Evolutionary conservation across 805 yeast species (phyloP).

Genomic region (Wickerhamiella sorbophila): DNA sequence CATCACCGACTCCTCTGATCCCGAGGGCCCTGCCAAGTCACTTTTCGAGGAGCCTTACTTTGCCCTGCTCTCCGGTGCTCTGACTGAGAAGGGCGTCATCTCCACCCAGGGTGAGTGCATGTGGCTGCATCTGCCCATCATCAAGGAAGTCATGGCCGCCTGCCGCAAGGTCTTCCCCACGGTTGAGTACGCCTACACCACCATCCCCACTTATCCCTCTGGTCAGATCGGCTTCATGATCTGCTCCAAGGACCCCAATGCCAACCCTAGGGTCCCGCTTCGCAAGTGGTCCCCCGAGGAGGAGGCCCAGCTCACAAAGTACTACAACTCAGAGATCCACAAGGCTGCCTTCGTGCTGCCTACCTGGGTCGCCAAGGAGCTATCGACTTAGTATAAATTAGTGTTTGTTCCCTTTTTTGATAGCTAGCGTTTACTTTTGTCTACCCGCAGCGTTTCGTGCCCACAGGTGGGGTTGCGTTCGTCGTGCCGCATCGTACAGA

Average conservation of each 20-base stretch:
- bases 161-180: conserved; percentile 71
- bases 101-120: conserved; percentile 81
- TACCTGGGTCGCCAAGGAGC: conserved; percentile 44
- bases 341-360: conserved; percentile 64
- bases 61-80: conserved; percentile 68
- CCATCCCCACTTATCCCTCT: conserved; percentile 78
- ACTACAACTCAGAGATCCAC: conserved; percentile 57
- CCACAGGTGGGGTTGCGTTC: not conserved
- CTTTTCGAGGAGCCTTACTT: conserved; percentile 89
- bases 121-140: conserved; percentile 71
- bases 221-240: conserved; percentile 75
- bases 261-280: conserved; percentile 37
- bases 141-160: conserved; percentile 58
- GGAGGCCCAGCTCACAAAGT: conserved; percentile 40
- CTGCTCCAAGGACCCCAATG: conserved; percentile 42
- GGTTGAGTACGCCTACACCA: conserved; percentile 65
- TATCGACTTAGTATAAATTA: conserved; percentile 8
- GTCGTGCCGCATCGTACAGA: not conserved
- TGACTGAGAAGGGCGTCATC: conserved; percentile 85
- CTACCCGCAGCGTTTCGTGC: not conserved
- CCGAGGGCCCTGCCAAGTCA: conserved; percentile 95
- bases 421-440: too few relatives aligned
- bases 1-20: conserved; percentile 94
- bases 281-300: conserved; percentile 32
- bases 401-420: not conserved